These are phyloP conservation scores for Fusarium hainanense DNA, from an alignment of 2,329 filamentous ascomycete genomes.

Conservation along the genomic window DNA sequence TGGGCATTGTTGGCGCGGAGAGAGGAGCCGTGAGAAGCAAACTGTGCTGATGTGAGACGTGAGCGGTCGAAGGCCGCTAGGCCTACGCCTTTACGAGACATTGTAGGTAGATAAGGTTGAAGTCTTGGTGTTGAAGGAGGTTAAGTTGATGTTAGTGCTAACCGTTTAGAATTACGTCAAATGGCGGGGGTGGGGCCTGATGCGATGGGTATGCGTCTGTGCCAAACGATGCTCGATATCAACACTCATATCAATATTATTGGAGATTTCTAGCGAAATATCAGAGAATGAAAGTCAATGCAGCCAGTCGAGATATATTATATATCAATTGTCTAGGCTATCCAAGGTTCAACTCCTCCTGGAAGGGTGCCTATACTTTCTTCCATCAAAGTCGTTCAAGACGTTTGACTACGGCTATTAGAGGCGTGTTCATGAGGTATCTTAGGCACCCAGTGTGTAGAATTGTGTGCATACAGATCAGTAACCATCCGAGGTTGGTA, in stretches of 20 bases:
- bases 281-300: background rate
- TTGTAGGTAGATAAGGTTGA: slow-evolving; percentile 44
- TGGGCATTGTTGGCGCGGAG: slow-evolving; percentile 87
- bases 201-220: background rate
- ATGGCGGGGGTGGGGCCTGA: slow-evolving; percentile 28
- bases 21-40: slow-evolving; percentile 86
- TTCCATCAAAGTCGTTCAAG: background rate
- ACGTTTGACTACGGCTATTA: background rate
- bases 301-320: background rate
- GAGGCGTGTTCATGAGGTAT: background rate
- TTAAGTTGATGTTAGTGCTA: background rate
- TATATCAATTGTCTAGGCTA: background rate
- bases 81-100: slow-evolving; percentile 86
- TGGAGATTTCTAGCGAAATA: background rate
- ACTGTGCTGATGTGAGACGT: slow-evolving; percentile 86
- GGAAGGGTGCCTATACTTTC: background rate
- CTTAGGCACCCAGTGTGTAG: background rate
- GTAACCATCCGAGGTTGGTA: background rate
- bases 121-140: background rate
- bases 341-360: background rate
- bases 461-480: background rate
- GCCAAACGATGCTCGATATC: background rate
- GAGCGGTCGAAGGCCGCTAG: slow-evolving; percentile 90
- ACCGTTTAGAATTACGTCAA: slow-evolving; percentile 36
- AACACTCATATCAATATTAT: background rate